Percentiles rank a stretch among this genome's conserved stretches.
Evolutionary conservation across 139 green algal species (phyloP).

Genomic region (Volvox reticuliferus): DNA sequence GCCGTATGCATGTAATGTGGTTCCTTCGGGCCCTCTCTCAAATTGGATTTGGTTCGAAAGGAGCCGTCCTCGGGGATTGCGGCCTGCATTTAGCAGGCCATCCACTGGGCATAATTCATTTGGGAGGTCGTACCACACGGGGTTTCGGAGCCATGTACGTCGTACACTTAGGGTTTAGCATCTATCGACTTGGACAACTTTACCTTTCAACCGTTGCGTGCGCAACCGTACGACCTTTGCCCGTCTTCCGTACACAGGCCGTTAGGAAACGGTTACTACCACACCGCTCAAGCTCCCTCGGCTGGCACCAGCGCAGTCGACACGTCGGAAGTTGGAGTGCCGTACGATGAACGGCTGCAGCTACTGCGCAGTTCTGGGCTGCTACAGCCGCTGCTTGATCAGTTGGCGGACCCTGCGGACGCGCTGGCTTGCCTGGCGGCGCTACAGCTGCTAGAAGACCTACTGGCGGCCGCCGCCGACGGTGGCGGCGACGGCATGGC

Average conservation of each 20-base stretch:
- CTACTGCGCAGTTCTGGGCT: constrained; percentile 29
- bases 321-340: neutral
- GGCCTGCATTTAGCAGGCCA: too few relatives aligned
- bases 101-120: too few relatives aligned
- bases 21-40: too few relatives aligned
- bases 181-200: too few relatives aligned
- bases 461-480: neutral
- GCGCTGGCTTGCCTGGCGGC: constrained; percentile 41
- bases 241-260: neutral
- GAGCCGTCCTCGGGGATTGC: too few relatives aligned
- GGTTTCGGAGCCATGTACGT: too few relatives aligned
- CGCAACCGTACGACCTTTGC: neutral
- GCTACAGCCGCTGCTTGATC: constrained; percentile 28
- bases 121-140: too few relatives aligned
- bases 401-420: constrained; percentile 41
- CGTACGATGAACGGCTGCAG: constrained; percentile 1
- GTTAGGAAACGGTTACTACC: neutral
- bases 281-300: neutral
- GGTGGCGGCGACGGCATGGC: neutral
- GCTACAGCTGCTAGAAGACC: constrained; percentile 48
- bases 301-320: neutral
- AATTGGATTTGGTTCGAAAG: too few relatives aligned
- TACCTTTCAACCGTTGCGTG: too few relatives aligned
- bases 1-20: too few relatives aligned
- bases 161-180: too few relatives aligned